These are phyloP conservation scores for Hypoxylon sp. DNA, from an alignment of 2,329 filamentous ascomycete species.

Conservation along the genomic window DNA sequence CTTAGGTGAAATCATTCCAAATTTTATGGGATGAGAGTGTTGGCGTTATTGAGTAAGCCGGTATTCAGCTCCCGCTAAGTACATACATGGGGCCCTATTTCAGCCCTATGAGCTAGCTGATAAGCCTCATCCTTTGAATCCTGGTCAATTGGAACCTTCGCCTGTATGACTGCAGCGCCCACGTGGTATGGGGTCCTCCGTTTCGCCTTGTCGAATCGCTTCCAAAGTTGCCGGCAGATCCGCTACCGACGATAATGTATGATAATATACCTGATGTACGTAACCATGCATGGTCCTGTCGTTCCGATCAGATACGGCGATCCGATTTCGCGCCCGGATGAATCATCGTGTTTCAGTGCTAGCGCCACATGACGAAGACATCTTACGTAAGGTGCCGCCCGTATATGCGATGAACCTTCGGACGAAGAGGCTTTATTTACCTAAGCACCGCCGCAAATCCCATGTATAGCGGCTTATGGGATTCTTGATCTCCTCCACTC, in stretches of 20 bases:
- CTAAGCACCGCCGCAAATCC: conserved; percentile 23
- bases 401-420: not conserved
- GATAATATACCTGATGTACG: not conserved
- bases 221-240: not conserved
- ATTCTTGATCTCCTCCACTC: conserved; percentile 5
- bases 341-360: conserved; percentile 1
- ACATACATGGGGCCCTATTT: conserved; percentile 17
- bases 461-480: conserved; percentile 21
- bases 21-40: not conserved
- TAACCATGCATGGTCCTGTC: conserved; percentile 2
- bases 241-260: not conserved
- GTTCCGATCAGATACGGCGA: conserved; percentile 2
- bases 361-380: conserved; percentile 23
- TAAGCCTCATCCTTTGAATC: conserved; percentile 25
- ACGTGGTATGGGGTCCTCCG: conserved; percentile 14
- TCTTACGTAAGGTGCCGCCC: conserved; percentile 18
- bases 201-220: conserved; percentile 1
- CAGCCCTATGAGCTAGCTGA: conserved; percentile 35
- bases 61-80: conserved; percentile 7
- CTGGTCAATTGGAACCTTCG: conserved; percentile 13
- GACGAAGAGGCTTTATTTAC: not conserved
- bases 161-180: conserved; percentile 2
- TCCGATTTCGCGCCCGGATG: conserved; percentile 1
- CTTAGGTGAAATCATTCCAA: not conserved
- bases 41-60: conserved; percentile 7